phyloP scores from a whole-genome alignment of 2,329 filamentous ascomycete genomes.

The Botrytis paeoniae region DNA sequence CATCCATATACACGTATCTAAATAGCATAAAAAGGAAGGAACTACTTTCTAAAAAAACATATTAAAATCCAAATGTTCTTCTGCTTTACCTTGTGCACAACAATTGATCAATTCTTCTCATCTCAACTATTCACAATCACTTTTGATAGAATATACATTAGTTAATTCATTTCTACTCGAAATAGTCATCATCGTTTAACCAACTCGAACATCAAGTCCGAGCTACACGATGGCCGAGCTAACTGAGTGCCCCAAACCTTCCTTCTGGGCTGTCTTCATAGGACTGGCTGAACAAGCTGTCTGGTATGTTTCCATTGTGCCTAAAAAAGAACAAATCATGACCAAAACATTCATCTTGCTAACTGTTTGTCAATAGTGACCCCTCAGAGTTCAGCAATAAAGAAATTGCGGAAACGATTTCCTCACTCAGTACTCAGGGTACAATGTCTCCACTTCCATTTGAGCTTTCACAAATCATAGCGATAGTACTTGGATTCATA shows the following conservation, averaged over 20 bases:
- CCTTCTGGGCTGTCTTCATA: background rate
- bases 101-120: background rate
- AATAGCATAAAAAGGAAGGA: background rate
- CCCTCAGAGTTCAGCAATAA: background rate
- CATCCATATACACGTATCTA: background rate
- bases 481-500: background rate
- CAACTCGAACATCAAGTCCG: background rate
- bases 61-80: background rate
- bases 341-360: background rate
- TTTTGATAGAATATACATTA: background rate
- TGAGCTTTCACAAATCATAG: background rate
- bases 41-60: background rate
- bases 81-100: background rate
- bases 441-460: background rate
- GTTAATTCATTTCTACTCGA: background rate
- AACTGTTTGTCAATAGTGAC: background rate
- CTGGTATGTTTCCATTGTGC: background rate
- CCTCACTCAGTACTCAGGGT: background rate
- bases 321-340: fast-evolving
- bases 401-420: background rate
- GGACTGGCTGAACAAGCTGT: background rate
- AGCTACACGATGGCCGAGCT: background rate
- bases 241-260: background rate
- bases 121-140: background rate
- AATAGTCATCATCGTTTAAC: background rate